phyloP scores from a whole-genome alignment of 176 grass and related monocot genomes.

The Guadua angustifolia region DNA sequence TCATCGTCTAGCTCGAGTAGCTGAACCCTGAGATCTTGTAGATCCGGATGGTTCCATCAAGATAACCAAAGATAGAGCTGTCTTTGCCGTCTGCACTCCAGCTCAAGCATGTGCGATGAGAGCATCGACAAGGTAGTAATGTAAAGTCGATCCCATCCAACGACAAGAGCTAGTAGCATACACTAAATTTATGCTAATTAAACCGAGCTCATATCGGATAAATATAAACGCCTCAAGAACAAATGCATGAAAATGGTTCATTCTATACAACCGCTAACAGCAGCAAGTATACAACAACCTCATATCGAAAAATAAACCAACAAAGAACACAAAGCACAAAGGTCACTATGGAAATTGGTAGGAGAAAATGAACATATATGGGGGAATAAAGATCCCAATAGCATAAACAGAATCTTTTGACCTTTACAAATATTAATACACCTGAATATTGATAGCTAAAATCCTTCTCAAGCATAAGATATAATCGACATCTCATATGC shows the following conservation, averaged over 20 bases:
- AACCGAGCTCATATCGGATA: background rate
- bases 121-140: conserved; percentile 51
- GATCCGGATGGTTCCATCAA: conserved; percentile 79
- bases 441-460: background rate
- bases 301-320: background rate
- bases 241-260: background rate
- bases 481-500: background rate
- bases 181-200: background rate
- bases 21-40: conserved; percentile 64
- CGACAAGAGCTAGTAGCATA: background rate
- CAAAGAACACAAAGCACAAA: background rate
- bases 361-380: background rate
- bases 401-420: background rate
- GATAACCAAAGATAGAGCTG: conserved; percentile 81
- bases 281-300: background rate
- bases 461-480: background rate
- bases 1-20: conserved; percentile 58
- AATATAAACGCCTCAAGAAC: background rate
- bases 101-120: conserved; percentile 83
- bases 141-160: background rate
- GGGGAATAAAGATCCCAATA: background rate
- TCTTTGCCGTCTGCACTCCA: conserved; percentile 88
- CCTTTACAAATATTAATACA: background rate
- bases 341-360: background rate
- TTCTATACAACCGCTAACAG: background rate